phyloP scores from a whole-genome alignment of 805 yeast genomes.

The Wickerhamomyces sydowiorum region DNA sequence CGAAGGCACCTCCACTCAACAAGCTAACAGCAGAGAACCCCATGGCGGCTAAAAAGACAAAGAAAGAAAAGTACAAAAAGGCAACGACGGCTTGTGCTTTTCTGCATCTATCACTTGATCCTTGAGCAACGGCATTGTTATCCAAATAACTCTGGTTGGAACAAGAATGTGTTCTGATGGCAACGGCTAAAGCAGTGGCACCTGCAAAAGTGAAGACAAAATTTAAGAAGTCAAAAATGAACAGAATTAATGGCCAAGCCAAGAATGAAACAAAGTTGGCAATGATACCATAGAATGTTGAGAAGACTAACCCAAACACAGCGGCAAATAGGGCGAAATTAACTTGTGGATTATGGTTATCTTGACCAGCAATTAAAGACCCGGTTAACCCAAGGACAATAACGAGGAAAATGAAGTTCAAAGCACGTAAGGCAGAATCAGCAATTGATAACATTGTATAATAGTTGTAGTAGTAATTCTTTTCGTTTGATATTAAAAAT shows the following conservation, averaged over 20 bases:
- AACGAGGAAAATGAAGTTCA: constrained; percentile 71
- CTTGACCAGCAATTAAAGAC: constrained; percentile 72
- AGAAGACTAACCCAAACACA: constrained; percentile 78
- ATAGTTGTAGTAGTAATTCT: no score
- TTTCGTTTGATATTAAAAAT: not conserved
- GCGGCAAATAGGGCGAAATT: constrained; percentile 85
- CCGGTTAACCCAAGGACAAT: constrained; percentile 85
- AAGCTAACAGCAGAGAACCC: constrained; percentile 46
- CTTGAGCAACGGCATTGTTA: constrained; percentile 66
- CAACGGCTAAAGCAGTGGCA: constrained; percentile 92
- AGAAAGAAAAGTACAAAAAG: constrained; percentile 80
- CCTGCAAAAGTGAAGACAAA: constrained; percentile 90
- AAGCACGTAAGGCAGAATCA: constrained; percentile 68
- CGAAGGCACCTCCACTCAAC: constrained; percentile 52
- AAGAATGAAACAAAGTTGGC: constrained; percentile 75
- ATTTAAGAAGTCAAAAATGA: constrained; percentile 79
- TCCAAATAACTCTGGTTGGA: constrained; percentile 57
- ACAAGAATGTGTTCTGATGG: constrained; percentile 84
- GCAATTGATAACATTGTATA: constrained; percentile 51
- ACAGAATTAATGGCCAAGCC: constrained; percentile 82
- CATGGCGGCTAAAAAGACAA: constrained; percentile 62
- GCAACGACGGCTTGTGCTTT: constrained; percentile 84
- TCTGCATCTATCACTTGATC: constrained; percentile 83
- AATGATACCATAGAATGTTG: constrained; percentile 69
- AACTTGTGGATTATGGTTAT: constrained; percentile 61